Base-by-base conservation (phyloP, 352 stramenopile genomes). In the Plasmopara viticola region DNA sequence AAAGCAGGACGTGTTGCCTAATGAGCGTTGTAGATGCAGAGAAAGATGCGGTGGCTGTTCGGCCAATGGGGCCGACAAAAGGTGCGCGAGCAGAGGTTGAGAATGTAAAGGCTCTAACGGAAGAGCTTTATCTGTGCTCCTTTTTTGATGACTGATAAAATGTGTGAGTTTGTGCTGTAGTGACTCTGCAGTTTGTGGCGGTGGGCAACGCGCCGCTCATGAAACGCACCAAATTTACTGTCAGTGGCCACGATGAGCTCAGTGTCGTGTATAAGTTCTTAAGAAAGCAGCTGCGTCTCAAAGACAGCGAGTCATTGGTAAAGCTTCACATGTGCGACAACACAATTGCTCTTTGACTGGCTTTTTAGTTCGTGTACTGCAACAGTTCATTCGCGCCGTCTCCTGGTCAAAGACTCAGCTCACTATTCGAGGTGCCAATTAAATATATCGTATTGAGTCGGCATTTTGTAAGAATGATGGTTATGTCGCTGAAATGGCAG, bases 151-250 rank as follows among this genome's bases (percentile, higher is more conserved):
- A 12, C 34, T 46, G 38, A 51, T 13, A 44, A 50, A 39, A 30
- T 53, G 5, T 9, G 35, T 12, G 28, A 3, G 29, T 51, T 18
- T 18, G 25, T 41, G 8, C n/a, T 48, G 5, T 34, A 93, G 83
- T 93, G 45, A 93, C 77, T 48, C 58, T 93, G 56, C 83, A 93
- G 63, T 94, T 94, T 50, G 71, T 88, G 13, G 83, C 80, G 1
- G 78, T 86, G 51, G 83, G 80, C 39, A 90, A 73, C 41, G 83
- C 80, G 35, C 80, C 80, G 49, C 69, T 94, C 18, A 89, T 94
- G 79, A 90, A 94, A 63, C 78, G 81, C 46, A 94, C 74, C 55
- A 94, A 94, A 63, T 94, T 94, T 53, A 94, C 80, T 2, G 81
- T 91, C 28, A 86, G 76, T 20, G 83, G 78, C 13, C 54, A 71